phyloP scores from a whole-genome alignment of 2,329 filamentous ascomycete genomes.

The Stachybotrys chlorohalonatus region DNA sequence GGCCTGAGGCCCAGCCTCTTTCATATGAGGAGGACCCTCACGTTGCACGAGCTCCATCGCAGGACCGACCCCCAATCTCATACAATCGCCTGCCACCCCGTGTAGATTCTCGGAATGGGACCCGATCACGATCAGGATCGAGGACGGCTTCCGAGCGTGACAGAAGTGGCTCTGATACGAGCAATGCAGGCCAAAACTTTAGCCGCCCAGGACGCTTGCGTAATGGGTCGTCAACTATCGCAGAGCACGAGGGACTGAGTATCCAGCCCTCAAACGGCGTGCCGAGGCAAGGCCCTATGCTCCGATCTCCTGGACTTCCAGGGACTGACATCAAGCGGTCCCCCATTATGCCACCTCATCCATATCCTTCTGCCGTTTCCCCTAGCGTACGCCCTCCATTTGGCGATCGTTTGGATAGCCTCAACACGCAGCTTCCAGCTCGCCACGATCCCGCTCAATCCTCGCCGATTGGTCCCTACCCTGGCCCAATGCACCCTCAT shows the following conservation, averaged over 20 bases:
- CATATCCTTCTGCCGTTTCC: constrained; percentile 10
- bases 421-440: constrained; percentile 8
- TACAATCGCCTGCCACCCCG: constrained; percentile 34
- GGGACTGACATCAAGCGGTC: constrained; percentile 35
- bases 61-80: constrained; percentile 35
- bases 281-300: constrained; percentile 19
- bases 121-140: constrained; percentile 17
- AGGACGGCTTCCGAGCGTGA: constrained; percentile 34
- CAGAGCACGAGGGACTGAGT: constrained; percentile 22
- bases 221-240: constrained; percentile 26
- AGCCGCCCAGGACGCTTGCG: constrained; percentile 30
- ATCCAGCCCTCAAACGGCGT: constrained; percentile 14
- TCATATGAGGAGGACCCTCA: constrained; percentile 5
- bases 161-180: constrained; percentile 47
- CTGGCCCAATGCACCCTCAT: not conserved
- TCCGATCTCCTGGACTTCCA: constrained; percentile 37
- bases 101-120: constrained; percentile 28
- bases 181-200: constrained; percentile 30
- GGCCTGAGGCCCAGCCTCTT: constrained; percentile 13
- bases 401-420: constrained; percentile 6
- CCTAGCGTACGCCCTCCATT: not conserved
- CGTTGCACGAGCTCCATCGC: constrained; percentile 24
- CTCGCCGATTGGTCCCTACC: constrained; percentile 21
- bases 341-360: constrained; percentile 36
- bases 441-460: constrained; percentile 29